These are phyloP conservation scores for Fusarium sororula DNA, from an alignment of 2,329 filamentous ascomycete species.

Conservation along the genomic window DNA sequence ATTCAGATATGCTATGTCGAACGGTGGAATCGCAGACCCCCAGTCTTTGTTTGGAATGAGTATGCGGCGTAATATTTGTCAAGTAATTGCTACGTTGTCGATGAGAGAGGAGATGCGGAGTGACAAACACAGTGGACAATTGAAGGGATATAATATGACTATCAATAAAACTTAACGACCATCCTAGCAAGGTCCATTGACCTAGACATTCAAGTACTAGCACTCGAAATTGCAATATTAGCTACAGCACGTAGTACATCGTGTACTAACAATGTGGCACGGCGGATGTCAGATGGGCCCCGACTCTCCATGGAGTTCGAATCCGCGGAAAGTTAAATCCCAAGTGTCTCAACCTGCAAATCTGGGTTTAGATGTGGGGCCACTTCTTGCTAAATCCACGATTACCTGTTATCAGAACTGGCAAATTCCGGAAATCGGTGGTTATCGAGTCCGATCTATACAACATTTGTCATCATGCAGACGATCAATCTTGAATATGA, in stretches of 20 bases:
- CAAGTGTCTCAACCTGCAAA: not conserved
- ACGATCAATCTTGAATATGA: not conserved
- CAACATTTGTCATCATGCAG: not conserved
- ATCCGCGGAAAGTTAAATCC: not conserved
- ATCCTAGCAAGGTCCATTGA: not conserved
- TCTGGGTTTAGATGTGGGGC: not conserved
- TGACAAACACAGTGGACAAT: no score
- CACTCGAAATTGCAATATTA: not conserved
- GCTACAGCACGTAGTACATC: not conserved
- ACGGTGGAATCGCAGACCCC: not conserved
- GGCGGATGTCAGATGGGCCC: not conserved
- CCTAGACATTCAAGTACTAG: not conserved
- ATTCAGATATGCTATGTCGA: not conserved
- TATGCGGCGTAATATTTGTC: no score
- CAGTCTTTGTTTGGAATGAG: not conserved
- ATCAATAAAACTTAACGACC: not conserved
- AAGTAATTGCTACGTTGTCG: not conserved
- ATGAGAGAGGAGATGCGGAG: not conserved
- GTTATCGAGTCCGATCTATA: not conserved
- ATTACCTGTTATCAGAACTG: not conserved
- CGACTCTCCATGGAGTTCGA: not conserved
- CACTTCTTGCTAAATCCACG: not conserved
- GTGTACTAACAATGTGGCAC: not conserved
- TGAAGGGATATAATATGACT: not conserved
- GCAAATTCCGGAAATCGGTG: not conserved